Percentiles rank a stretch among this genome's conserved stretches.
These are phyloP conservation scores for Eucalyptus erythrocorys DNA, from an alignment of 345 rosid genomes.

Conservation along the genomic window DNA sequence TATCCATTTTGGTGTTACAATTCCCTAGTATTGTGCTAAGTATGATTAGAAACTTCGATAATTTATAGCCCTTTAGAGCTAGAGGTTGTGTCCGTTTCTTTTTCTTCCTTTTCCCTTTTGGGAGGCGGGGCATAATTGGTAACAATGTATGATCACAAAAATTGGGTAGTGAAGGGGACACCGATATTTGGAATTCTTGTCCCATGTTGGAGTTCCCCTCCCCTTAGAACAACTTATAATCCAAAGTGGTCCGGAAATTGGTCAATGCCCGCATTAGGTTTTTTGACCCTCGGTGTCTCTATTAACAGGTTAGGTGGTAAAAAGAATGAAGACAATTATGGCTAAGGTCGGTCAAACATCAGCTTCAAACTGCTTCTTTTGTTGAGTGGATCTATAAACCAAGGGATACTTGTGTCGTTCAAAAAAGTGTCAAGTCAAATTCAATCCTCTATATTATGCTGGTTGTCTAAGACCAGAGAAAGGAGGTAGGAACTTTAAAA, in stretches of 20 bases:
- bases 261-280: background rate
- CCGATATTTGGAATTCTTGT: background rate
- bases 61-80: background rate
- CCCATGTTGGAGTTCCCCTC: background rate
- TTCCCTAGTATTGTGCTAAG: background rate
- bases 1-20: background rate
- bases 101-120: background rate
- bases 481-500: background rate
- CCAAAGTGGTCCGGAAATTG: background rate
- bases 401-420: background rate
- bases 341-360: background rate
- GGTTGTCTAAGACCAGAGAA: background rate
- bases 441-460: background rate
- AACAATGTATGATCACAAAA: background rate
- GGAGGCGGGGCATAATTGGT: background rate
- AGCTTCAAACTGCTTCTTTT: background rate
- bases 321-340: background rate
- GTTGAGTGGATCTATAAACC: background rate
- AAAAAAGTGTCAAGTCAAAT: background rate
- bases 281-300: background rate
- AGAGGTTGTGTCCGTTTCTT: background rate
- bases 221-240: background rate
- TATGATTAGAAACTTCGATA: background rate
- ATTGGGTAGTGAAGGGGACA: background rate
- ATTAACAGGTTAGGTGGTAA: background rate